Evolutionary conservation across 371 early-diverging fungal genomes (phyloP).

Genomic region (Cladochytrium tenue): DNA sequence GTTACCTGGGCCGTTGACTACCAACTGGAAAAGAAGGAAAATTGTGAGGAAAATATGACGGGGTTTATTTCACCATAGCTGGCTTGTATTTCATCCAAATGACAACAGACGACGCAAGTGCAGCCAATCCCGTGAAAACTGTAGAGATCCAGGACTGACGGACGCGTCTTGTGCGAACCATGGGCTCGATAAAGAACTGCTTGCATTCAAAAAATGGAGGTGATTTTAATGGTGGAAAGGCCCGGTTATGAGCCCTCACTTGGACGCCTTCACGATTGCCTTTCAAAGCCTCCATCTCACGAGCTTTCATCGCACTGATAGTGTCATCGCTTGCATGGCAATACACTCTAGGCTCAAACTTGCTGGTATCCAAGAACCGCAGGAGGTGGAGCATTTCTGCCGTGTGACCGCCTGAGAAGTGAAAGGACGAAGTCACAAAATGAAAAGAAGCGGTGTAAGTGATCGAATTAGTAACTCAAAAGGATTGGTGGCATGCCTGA

Average conservation of each 20-base stretch:
- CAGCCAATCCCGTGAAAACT: constrained; percentile 49
- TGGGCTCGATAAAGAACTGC: constrained; percentile 48
- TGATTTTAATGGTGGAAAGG: neutral
- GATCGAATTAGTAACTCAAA: too few relatives aligned
- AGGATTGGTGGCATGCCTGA: too few relatives aligned
- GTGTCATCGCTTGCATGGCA: constrained; percentile 62
- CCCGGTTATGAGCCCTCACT: neutral
- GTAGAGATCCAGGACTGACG: constrained; percentile 70
- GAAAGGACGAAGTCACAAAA: too few relatives aligned
- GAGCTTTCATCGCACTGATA: constrained; percentile 59
- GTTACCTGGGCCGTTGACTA: constrained; percentile 96
- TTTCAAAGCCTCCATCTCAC: constrained; percentile 42
- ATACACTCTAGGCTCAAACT: constrained; percentile 65
- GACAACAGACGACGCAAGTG: constrained; percentile 44
- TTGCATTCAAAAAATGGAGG: neutral
- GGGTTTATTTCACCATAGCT: too few relatives aligned
- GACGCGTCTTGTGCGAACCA: constrained; percentile 73
- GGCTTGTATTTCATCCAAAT: constrained; percentile 48
- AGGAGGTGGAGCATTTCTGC: constrained; percentile 77
- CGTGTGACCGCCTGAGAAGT: constrained; percentile 57
- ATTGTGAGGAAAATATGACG: constrained; percentile 10
- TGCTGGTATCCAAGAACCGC: constrained; percentile 40
- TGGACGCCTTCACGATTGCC: constrained; percentile 7
- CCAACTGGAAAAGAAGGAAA: neutral
- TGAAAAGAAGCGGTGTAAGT: too few relatives aligned